A percentile compares a stretch with the other conserved stretches of the same genome.
Evolutionary conservation across 2,329 filamentous ascomycete species (phyloP).

Genomic region (Talaromyces funiculosus): DNA sequence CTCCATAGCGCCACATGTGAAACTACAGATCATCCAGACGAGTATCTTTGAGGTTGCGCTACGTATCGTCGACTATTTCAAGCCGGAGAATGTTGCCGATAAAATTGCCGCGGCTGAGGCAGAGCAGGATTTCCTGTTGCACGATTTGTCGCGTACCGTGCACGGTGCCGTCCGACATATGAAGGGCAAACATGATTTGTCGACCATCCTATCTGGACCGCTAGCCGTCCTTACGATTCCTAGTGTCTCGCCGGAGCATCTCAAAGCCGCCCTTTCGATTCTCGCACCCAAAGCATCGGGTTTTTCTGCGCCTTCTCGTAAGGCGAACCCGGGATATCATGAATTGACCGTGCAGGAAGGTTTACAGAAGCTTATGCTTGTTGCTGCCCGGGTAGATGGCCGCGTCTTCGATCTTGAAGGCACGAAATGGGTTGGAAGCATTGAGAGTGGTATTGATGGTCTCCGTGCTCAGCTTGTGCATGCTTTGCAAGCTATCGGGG

Average conservation of each 20-base stretch:
- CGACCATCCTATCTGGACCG: constrained; percentile 74
- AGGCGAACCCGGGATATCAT: constrained; percentile 72
- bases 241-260: constrained; percentile 71
- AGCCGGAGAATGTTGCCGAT: constrained; percentile 41
- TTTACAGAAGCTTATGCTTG: constrained; percentile 76
- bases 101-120: constrained; percentile 15
- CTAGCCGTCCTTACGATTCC: constrained; percentile 76
- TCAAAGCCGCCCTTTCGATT: constrained; percentile 73
- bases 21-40: constrained; percentile 79
- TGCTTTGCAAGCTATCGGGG: constrained; percentile 73
- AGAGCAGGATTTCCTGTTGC: constrained; percentile 44
- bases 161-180: constrained; percentile 46
- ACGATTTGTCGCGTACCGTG: constrained; percentile 55
- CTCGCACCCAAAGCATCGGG: constrained; percentile 64
- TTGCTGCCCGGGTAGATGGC: constrained; percentile 83
- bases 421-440: constrained; percentile 65
- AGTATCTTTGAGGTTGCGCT: constrained; percentile 83
- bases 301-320: constrained; percentile 74
- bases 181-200: constrained; percentile 56
- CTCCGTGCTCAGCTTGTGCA: constrained; percentile 74
- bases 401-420: constrained; percentile 74
- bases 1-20: constrained; percentile 55
- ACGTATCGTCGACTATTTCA: constrained; percentile 78
- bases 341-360: constrained; percentile 73
- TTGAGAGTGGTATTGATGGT: constrained; percentile 74